Base-by-base conservation (phyloP, 805 yeast genomes). In the Danielozyma ontarioensis region DNA sequence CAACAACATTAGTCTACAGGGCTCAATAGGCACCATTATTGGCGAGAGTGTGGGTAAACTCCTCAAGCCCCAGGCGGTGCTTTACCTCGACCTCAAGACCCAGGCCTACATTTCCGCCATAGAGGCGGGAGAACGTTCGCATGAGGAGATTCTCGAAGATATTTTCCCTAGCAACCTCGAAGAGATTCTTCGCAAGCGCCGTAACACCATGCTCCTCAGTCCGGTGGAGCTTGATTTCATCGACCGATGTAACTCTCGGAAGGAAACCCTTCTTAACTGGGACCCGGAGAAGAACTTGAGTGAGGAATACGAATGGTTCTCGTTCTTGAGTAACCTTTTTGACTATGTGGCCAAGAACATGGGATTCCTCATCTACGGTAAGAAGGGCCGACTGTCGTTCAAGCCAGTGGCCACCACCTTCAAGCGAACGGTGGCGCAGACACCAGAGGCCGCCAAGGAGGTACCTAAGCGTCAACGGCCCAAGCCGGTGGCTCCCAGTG, bases 81-180 rank as follows among this genome's bases (percentile, higher is more conserved):
- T 93, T 32, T 87, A 72, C 45, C 65, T 93, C 25, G 97, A 93
- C 45, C 70, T 93, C 53, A 93, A 93, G 55, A 93, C 98, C 0
- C 98, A 93, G 57, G 96, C 96, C 0, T 93, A 78, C 51, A 88
- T 93, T 14, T 81, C 96, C 1, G 96, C 95, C 0, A 57, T 89
- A 39, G 85, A 82, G 49, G 69, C 80, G 1, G 71, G 70, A 8
- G 76, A 77, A 34, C 65, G 83, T 43, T 63, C 83, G 1, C 72
- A 76, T 40, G 72, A 70, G 36, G 89, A 81, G 28, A 73, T 86
- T 8, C 62, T 89, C 42, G 78, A 83, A 33, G 85, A 80, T 45
- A 71, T 89, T 29, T 83, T 90, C 45, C 94, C 97, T 0, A 57
- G 57, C 4, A 69, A 78, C 44, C 47, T 88, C 47, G 78, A 75